A percentile compares a stretch with the other conserved stretches of the same genome.
These are phyloP conservation scores for Myrica gale DNA, from an alignment of 306 rosid genomes.

Conservation along the genomic window DNA sequence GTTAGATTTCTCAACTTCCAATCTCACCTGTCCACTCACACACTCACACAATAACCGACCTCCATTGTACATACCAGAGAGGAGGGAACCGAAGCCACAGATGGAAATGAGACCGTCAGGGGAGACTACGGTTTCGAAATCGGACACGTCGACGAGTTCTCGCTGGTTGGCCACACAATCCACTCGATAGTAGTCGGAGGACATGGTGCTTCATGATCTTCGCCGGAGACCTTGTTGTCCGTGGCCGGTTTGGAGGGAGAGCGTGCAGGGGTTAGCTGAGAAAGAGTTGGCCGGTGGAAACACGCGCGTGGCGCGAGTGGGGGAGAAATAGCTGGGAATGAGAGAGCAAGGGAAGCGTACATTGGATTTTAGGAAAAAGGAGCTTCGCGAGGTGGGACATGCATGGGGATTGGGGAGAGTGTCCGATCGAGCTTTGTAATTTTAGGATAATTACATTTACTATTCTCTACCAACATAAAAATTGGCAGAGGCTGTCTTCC, in stretches of 20 bases:
- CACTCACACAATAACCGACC: no score
- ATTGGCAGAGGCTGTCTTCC: no score
- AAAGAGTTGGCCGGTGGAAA: constrained; percentile 16
- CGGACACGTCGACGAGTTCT: constrained; percentile 45
- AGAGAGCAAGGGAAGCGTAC: constrained; percentile 10
- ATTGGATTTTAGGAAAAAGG: background rate
- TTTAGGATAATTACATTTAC: no score
- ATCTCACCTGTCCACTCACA: no score
- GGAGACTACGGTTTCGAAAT: constrained; percentile 41
- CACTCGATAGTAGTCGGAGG: background rate
- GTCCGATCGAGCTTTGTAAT: background rate
- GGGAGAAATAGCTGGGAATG: constrained; percentile 18
- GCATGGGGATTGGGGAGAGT: background rate
- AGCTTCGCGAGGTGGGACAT: no score
- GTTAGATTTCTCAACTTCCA: no score
- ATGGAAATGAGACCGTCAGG: constrained; percentile 58
- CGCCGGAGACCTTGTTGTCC: constrained; percentile 4
- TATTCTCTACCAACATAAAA: no score
- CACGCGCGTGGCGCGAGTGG: constrained; percentile 31
- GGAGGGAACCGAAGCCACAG: constrained; percentile 95
- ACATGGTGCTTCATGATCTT: constrained; percentile 25
- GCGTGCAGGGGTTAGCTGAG: background rate
- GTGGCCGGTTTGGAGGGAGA: constrained; percentile 7
- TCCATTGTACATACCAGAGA: constrained; percentile 56
- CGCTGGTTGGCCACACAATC: background rate